These are phyloP conservation scores for Zarea fungicola DNA, from an alignment of 2,329 filamentous ascomycete genomes.

Conservation along the genomic window DNA sequence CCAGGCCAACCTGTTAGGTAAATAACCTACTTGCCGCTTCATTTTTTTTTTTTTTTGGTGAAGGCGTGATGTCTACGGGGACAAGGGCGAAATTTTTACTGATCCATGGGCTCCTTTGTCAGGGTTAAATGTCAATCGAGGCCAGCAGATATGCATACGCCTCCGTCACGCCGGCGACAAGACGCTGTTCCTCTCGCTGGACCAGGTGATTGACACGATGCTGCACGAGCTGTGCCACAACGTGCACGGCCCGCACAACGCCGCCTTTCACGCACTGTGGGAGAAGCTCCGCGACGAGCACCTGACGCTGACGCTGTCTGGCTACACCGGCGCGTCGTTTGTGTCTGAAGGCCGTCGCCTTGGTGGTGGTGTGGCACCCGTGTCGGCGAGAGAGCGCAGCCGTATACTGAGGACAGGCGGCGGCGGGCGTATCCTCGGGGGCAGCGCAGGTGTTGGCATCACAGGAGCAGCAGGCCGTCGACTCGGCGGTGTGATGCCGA, in stretches of 20 bases:
- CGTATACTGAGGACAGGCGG: conserved; percentile 50
- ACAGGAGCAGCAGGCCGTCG: conserved; percentile 4
- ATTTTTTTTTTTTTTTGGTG: background rate
- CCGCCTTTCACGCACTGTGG: conserved; percentile 79
- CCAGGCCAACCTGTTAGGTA: conserved; percentile 67
- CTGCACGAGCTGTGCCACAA: conserved; percentile 93
- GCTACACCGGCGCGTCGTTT: conserved; percentile 89
- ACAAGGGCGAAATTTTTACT: too few relatives aligned
- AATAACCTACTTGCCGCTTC: background rate
- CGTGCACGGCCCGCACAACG: conserved; percentile 75
- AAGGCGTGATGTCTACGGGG: background rate
- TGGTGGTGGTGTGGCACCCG: conserved; percentile 60
- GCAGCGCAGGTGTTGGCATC: background rate
- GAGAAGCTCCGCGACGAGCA: conserved; percentile 85
- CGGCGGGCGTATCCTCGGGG: too few relatives aligned
- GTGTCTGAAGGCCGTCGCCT: conserved; percentile 68
- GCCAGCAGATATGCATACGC: conserved; percentile 75
- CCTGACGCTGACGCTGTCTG: conserved; percentile 67
- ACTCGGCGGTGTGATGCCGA: conserved; percentile 2
- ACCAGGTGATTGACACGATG: conserved; percentile 83
- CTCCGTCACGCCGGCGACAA: conserved; percentile 71
- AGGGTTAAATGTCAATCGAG: conserved; percentile 73
- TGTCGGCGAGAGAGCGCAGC: conserved; percentile 51
- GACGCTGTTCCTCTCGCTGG: conserved; percentile 71
- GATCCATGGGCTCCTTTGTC: too few relatives aligned